Conservation (phyloP, 345 rosid genomes). For the Gossypium turneri region DNA sequence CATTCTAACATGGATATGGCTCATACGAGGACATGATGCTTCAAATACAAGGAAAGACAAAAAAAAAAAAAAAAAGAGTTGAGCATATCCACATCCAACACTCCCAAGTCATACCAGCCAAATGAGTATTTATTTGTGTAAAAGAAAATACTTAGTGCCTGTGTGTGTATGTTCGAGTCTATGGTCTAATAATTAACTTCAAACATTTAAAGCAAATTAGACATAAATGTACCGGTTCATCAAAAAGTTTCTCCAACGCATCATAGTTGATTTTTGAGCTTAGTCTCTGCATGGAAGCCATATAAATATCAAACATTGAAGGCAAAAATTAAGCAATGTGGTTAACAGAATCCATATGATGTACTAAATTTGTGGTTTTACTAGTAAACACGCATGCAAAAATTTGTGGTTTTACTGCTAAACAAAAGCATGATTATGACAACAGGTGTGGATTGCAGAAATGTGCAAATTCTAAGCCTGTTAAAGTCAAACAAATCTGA, state of each 20-base stretch:
- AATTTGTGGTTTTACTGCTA: background rate
- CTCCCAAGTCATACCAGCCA: background rate
- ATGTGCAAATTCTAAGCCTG: too few relatives aligned
- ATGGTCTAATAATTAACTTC: background rate
- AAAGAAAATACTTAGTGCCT: background rate
- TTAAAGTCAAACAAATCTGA: too few relatives aligned
- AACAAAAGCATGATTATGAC: background rate
- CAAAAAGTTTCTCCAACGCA: slow-evolving; percentile 61
- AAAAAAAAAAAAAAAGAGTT: background rate
- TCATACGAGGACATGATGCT: background rate
- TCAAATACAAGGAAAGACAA: background rate
- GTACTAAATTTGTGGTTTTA: background rate
- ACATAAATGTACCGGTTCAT: slow-evolving; percentile 46
- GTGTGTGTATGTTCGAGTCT: background rate
- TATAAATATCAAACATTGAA: slow-evolving; percentile 2
- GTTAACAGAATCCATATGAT: background rate
- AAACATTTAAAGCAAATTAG: slow-evolving; percentile 1
- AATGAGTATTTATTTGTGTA: background rate
- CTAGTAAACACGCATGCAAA: background rate
- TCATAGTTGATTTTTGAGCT: slow-evolving; percentile 66
- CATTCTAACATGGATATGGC: background rate
- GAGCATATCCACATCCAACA: background rate
- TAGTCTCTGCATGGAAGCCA: slow-evolving; percentile 50
- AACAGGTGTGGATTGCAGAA: background rate
- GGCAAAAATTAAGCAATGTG: background rate